phyloP scores from a whole-genome alignment of 371 early-diverging fungal genomes.

The Funneliformis caledonium region DNA sequence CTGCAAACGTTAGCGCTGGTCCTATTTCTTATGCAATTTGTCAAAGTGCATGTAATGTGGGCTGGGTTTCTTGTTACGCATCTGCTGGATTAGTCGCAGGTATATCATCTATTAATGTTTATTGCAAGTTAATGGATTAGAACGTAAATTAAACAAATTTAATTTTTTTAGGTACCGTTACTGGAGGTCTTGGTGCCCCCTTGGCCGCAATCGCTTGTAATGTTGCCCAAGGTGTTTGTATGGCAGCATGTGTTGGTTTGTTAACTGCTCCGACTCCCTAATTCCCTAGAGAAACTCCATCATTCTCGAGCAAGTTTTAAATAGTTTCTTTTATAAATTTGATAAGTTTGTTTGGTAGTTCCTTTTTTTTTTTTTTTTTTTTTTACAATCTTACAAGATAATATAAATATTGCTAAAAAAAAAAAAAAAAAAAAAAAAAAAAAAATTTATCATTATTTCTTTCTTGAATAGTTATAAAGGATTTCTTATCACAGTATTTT shows the following conservation, averaged over 20 bases:
- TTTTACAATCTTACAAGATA: too few species aligned
- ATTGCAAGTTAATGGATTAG: not conserved
- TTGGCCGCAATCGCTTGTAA: constrained; percentile 11
- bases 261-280: constrained; percentile 14
- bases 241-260: constrained; percentile 11
- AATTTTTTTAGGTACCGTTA: not conserved
- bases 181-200: not conserved
- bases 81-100: not conserved
- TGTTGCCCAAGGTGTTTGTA: constrained; percentile 27
- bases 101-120: not conserved
- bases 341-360: too few species aligned
- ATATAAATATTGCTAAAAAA: too few species aligned
- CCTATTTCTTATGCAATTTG: not conserved
- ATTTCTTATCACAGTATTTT: too few species aligned
- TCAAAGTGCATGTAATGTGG: constrained; percentile 24
- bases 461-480: too few species aligned
- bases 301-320: too few species aligned
- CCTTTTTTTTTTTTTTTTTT: too few species aligned
- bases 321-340: too few species aligned
- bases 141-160: not conserved
- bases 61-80: constrained; percentile 16
- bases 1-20: not conserved
- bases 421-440: too few species aligned
- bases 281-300: not conserved
- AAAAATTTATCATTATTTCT: too few species aligned